Evolutionary conservation across 1,139 yeast genomes (phyloP), one percentile per base, ranked within the genome.

Genomic region (Yamadazyma taylorii): DNA sequence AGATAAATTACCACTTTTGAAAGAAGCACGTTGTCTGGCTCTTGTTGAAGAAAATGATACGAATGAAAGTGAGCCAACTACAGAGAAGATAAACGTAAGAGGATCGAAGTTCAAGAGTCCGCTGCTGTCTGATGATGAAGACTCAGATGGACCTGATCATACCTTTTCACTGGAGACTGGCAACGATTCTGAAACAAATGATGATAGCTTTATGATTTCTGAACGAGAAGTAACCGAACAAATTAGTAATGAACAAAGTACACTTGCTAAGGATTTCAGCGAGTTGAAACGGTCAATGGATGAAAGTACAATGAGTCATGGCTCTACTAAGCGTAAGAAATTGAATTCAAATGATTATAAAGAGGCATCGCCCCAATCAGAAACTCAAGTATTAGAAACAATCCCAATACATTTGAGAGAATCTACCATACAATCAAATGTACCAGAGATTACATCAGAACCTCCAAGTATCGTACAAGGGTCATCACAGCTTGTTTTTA

Each of bases 81-180:
- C n/a, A n/a, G n/a, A n/a, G n/a, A n/a, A n/a, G n/a, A n/a, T n/a
- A n/a, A n/a, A n/a, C n/a, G n/a, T n/a, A n/a, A n/a, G n/a, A n/a
- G n/a, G n/a, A n/a, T 19, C 21, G 8, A 8, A 19, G 8, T 19
- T 8, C 8, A 19, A 19, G 8, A 19, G 8, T 8, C 21, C 21
- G 3, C 15, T 14, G n/a, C 34, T 19, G 36, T 23, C 25, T 9
- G 32, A 34, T 11, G 45, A 43, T 8, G 34, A 33, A 4, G 38
- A 39, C 17, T 37, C 42, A 4, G 47, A 42, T 23, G 27, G 11
- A 4, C 42, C 42, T 4, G 48, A 42, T 21, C 14, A 16, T 16
- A 41, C 46, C 4, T 43, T 46, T 24, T 45, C 46, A 7, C 47
- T 36, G 42, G 50, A 45, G n/a, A 35, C 43, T 5, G 44, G 45